These are phyloP conservation scores for Stachybotrys chartarum DNA, from an alignment of 2,329 filamentous ascomycete species.

Conservation along the genomic window DNA sequence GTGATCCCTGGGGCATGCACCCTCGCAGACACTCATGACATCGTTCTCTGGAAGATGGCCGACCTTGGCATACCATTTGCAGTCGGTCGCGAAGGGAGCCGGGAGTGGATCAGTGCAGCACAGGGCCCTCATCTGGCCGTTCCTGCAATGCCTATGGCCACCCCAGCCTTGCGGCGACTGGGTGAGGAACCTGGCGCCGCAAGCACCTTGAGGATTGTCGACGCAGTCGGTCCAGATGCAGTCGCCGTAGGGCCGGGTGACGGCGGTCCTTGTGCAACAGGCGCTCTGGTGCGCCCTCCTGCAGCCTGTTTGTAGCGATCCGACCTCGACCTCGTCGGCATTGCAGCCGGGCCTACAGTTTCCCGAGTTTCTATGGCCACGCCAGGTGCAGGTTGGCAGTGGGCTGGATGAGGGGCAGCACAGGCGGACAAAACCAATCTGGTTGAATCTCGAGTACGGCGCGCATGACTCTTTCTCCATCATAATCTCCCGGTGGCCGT, in stretches of 20 bases:
- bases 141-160: too few species aligned
- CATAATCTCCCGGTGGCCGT: background rate
- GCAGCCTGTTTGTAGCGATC: background rate
- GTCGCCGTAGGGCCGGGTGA: too few species aligned
- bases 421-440: too few species aligned
- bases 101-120: background rate
- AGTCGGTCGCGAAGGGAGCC: background rate
- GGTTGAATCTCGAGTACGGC: too few species aligned
- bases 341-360: slow-evolving; percentile 3
- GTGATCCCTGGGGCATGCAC: background rate
- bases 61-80: background rate
- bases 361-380: slow-evolving; percentile 3
- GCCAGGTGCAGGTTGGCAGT: slow-evolving; percentile 6
- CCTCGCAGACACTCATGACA: background rate
- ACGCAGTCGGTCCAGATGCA: too few species aligned
- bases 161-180: too few species aligned
- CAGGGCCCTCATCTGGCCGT: too few species aligned
- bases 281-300: too few species aligned
- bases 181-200: too few species aligned
- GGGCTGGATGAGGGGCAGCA: slow-evolving; percentile 4
- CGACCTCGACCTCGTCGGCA: slow-evolving; percentile 1
- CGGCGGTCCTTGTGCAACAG: too few species aligned
- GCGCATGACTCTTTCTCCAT: background rate
- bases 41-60: background rate
- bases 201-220: too few species aligned